These are phyloP conservation scores for Pelargonium hybrid DNA, from an alignment of 441 rosid species.

Conservation along the genomic window DNA sequence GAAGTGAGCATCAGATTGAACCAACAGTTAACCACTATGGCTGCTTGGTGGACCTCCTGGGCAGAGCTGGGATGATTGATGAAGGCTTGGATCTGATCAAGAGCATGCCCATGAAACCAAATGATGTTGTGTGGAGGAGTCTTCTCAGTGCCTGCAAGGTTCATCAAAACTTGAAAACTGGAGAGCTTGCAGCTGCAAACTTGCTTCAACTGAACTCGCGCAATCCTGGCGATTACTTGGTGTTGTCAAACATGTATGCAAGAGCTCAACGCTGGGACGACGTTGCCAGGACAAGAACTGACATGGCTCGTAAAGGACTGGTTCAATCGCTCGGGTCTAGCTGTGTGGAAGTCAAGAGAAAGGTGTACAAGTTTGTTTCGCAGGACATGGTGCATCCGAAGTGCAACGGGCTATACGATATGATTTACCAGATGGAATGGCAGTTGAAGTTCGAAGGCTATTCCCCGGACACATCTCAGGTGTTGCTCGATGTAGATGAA, in stretches of 20 bases:
- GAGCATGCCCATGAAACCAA: slow-evolving; percentile 40
- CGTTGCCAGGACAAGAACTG: slow-evolving; percentile 34
- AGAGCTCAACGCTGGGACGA: slow-evolving; percentile 45
- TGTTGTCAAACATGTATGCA: slow-evolving; percentile 44
- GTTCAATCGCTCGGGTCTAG: slow-evolving; percentile 47
- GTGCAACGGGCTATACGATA: slow-evolving; percentile 34
- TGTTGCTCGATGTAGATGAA: slow-evolving; percentile 49
- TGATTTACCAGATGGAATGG: slow-evolving; percentile 65
- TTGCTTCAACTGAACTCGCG: slow-evolving; percentile 28
- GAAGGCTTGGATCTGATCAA: slow-evolving; percentile 45
- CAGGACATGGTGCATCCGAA: slow-evolving; percentile 38
- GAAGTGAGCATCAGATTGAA: slow-evolving; percentile 19
- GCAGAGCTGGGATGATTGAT: slow-evolving; percentile 42
- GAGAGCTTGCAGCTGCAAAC: slow-evolving; percentile 35
- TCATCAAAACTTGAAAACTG: slow-evolving; percentile 36
- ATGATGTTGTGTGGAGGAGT: slow-evolving; percentile 54
- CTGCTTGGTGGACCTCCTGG: slow-evolving; percentile 52
- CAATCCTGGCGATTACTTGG: slow-evolving; percentile 44
- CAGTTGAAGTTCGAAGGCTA: slow-evolving; percentile 54
- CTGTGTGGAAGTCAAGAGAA: slow-evolving; percentile 43
- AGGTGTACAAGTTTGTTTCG: slow-evolving; percentile 48
- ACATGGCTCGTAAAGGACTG: slow-evolving; percentile 31
- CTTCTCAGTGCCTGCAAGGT: slow-evolving; percentile 50
- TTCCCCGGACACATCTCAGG: slow-evolving; percentile 38
- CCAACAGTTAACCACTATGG: slow-evolving; percentile 48